These are phyloP conservation scores for Neoboletus magnificus DNA, from an alignment of 768 basidiomycete genomes.

Conservation along the genomic window DNA sequence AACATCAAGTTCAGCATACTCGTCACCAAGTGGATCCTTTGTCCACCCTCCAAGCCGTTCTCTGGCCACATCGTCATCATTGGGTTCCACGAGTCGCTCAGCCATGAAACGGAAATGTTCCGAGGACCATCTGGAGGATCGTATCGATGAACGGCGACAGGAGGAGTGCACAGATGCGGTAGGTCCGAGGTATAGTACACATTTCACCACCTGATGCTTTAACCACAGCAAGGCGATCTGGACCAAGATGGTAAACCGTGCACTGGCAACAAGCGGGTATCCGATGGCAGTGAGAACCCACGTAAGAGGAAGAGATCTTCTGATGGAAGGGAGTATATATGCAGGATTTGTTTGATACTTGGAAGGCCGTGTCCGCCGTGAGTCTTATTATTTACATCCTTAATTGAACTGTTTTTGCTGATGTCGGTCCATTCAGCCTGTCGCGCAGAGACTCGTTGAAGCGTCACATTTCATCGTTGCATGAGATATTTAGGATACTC, in stretches of 20 bases:
- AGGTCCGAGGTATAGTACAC: background rate
- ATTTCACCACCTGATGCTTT: background rate
- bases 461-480: background rate
- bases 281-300: background rate
- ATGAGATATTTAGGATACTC: background rate
- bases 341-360: background rate
- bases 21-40: background rate
- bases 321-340: background rate
- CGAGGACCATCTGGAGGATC: background rate
- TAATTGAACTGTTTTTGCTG: background rate
- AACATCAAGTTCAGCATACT: background rate
- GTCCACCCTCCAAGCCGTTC: background rate
- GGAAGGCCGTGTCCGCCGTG: background rate
- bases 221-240: background rate
- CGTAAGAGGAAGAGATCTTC: background rate
- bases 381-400: background rate
- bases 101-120: background rate
- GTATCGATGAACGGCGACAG: background rate
- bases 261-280: background rate
- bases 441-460: constrained; percentile 10
- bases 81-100: no score
- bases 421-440: background rate
- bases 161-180: background rate
- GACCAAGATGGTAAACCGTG: background rate
- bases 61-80: background rate